These are phyloP conservation scores for Nitzschia putrida DNA, from an alignment of 108 stramenopile genomes.

Conservation along the genomic window DNA sequence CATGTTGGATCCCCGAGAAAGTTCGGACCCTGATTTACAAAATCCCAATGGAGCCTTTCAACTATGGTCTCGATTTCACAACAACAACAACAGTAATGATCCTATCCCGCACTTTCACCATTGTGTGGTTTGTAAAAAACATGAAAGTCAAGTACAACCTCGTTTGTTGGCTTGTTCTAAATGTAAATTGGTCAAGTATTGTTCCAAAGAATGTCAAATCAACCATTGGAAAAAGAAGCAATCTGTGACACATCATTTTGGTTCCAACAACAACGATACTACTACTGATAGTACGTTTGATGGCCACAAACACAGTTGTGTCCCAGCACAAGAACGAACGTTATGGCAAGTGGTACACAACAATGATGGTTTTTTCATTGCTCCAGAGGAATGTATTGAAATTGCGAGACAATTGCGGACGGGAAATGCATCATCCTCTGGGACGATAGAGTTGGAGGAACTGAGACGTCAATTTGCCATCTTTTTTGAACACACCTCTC, in stretches of 20 bases:
- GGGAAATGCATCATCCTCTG: background rate
- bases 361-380: conserved; percentile 31
- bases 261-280: too few relatives aligned
- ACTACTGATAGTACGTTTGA: too few relatives aligned
- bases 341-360: conserved; percentile 20
- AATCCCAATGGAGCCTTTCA: too few relatives aligned
- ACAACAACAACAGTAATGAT: conserved; percentile 3
- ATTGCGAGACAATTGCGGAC: background rate
- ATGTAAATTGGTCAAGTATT: conserved; percentile 30
- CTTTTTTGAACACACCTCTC: conserved; percentile 14
- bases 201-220: conserved; percentile 26
- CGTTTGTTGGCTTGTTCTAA: background rate
- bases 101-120: conserved; percentile 22
- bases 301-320: conserved; percentile 23
- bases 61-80: background rate
- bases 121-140: conserved; percentile 28
- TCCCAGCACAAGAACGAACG: conserved; percentile 10
- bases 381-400: conserved; percentile 20
- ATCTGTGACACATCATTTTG: too few relatives aligned
- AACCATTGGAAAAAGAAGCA: conserved; percentile 36
- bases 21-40: too few relatives aligned
- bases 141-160: background rate
- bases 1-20: background rate
- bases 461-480: conserved; percentile 3
- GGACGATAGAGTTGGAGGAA: background rate